A percentile compares a stretch with the other conserved stretches of the same genome.
Evolutionary conservation across 108 stramenopile species (phyloP).

Genomic region (Discostella pseudostelligera): DNA sequence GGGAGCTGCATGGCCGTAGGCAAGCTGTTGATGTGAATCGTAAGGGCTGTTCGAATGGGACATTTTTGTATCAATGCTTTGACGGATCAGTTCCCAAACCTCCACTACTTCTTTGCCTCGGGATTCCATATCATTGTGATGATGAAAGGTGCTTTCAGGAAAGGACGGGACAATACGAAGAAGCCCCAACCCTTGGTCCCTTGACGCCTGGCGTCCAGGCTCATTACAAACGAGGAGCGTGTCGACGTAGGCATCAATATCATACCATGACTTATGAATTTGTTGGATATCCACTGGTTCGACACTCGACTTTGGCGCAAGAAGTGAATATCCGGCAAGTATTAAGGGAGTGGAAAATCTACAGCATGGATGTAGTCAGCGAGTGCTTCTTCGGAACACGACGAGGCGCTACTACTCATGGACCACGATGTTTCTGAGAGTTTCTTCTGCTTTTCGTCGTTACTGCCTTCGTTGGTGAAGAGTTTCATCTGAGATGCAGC

Average conservation of each 20-base stretch:
- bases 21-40: conserved; percentile 8
- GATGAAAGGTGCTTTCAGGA: conserved; percentile 13
- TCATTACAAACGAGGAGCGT: conserved; percentile 56
- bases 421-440: conserved; percentile 8
- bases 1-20: conserved; percentile 55
- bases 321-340: conserved; percentile 52
- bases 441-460: not conserved
- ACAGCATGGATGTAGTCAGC: conserved; percentile 60
- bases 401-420: conserved; percentile 1
- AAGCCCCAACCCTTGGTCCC: conserved; percentile 77
- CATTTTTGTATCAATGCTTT: conserved; percentile 12
- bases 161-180: conserved; percentile 65
- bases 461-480: conserved; percentile 33
- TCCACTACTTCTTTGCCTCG: not conserved
- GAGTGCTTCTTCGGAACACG: conserved; percentile 29
- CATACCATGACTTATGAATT: conserved; percentile 41
- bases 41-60: not conserved
- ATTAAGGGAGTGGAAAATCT: conserved; percentile 59
- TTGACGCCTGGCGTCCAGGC: conserved; percentile 69
- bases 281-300: conserved; percentile 4
- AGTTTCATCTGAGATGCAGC: conserved; percentile 72
- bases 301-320: conserved; percentile 5
- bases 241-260: conserved; percentile 51
- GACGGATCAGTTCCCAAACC: conserved; percentile 18
- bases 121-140: conserved; percentile 6